Conservation (phyloP, 2,329 filamentous ascomycete genomes). For the Pestalotiopsis fici region DNA sequence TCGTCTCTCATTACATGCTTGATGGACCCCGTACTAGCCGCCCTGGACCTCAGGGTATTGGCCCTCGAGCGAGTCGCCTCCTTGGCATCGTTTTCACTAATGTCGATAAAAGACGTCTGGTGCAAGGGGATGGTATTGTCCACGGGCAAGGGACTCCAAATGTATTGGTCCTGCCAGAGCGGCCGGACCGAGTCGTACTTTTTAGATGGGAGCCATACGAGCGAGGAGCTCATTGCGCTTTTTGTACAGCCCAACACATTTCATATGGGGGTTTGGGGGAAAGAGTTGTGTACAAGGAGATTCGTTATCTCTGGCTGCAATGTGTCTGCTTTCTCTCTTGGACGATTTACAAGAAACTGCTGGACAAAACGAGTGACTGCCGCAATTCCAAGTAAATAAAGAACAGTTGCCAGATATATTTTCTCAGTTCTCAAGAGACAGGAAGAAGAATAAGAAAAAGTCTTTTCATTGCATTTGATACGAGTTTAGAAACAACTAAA, state of each 20-base stretch:
- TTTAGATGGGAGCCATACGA: neutral
- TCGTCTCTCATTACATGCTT: neutral
- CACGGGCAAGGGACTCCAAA: slow-evolving; percentile 16
- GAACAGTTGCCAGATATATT: too few species aligned
- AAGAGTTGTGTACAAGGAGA: too few species aligned
- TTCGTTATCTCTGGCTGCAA: too few species aligned
- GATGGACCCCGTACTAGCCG: neutral
- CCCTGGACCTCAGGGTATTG: neutral
- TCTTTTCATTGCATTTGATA: too few species aligned
- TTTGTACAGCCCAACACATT: neutral
- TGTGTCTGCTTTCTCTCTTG: too few species aligned
- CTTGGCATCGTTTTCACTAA: slow-evolving; percentile 4
- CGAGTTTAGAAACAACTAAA: too few species aligned
- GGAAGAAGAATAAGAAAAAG: too few species aligned
- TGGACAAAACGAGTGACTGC: too few species aligned
- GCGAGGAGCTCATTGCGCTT: slow-evolving; percentile 5
- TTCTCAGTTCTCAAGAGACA: too few species aligned
- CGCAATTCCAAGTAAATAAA: too few species aligned
- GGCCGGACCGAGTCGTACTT: slow-evolving; percentile 2
- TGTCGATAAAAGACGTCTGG: slow-evolving; percentile 15
- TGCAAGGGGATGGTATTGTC: slow-evolving; percentile 12
- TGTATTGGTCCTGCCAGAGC: slow-evolving; percentile 15
- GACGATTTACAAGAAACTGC: too few species aligned
- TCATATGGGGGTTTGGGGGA: too few species aligned
- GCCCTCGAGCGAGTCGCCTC: neutral